These are phyloP conservation scores for Powellomyces hirtus DNA, from an alignment of 192 early-diverging fungal genomes.

Conservation along the genomic window DNA sequence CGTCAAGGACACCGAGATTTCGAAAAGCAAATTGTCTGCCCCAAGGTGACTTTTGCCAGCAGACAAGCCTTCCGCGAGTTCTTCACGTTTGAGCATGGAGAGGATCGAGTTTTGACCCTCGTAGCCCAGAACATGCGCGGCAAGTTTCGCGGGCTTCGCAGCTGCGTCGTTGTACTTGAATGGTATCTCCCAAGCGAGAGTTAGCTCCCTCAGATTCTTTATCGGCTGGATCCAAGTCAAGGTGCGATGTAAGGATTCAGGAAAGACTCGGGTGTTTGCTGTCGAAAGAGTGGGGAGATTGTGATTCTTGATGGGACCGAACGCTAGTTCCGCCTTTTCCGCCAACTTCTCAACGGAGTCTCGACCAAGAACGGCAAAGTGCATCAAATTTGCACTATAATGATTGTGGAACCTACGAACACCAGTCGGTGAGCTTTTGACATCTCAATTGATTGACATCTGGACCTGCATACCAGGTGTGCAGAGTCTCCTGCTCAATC, in stretches of 20 bases:
- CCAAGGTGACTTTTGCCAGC: slow-evolving; percentile 31
- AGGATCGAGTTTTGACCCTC: slow-evolving; percentile 37
- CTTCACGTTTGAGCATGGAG: slow-evolving; percentile 25
- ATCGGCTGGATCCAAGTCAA: slow-evolving; percentile 40
- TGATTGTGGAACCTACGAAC: slow-evolving; percentile 21
- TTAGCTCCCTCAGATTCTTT: slow-evolving; percentile 35
- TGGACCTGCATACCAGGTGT: slow-evolving; percentile 31
- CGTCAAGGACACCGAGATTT: slow-evolving; percentile 35
- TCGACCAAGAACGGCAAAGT: slow-evolving; percentile 32
- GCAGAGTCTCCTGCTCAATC: slow-evolving; percentile 29
- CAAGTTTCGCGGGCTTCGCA: slow-evolving; percentile 29
- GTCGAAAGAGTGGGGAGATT: slow-evolving; percentile 1
- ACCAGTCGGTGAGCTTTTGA: too few relatives aligned
- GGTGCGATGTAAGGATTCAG: slow-evolving; percentile 20
- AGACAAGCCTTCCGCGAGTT: slow-evolving; percentile 32
- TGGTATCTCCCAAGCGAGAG: slow-evolving; percentile 40
- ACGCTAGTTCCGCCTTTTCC: slow-evolving; percentile 10
- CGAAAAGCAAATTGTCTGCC: slow-evolving; percentile 31
- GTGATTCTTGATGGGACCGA: slow-evolving; percentile 14
- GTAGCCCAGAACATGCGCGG: slow-evolving; percentile 32
- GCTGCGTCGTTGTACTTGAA: slow-evolving; percentile 23
- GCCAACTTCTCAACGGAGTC: slow-evolving; percentile 26
- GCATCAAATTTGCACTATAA: slow-evolving; percentile 42
- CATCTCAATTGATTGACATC: too few relatives aligned
- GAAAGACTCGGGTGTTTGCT: not conserved